Evolutionary conservation across 2,329 filamentous ascomycete genomes (phyloP), one percentile per base, ranked within the genome.

Genomic region (Nemania diffusa): DNA sequence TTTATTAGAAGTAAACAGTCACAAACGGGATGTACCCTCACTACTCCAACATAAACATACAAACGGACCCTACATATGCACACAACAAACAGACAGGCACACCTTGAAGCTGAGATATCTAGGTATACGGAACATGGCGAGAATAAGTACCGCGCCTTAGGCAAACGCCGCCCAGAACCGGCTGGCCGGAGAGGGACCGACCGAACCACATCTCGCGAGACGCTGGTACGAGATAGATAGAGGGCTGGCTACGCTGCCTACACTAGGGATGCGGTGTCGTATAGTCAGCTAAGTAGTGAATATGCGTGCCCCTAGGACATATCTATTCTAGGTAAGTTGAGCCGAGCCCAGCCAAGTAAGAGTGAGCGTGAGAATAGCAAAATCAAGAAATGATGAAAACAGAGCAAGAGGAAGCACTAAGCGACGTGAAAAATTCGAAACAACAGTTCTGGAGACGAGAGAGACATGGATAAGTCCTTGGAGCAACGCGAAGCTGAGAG

Each of bases 221-320:
- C n/a, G 22, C 27, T 37, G 57, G 57, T 22, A 52, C 57, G 32
- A 34, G 57, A 27, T 20, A 44, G 40, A 60, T 42, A 29, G 5
- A 20, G 26, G 17, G 40, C 40, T 44, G 20, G 40, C 40, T 44
- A 44, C 40, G 17, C 40, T 32, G 9, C 29, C 29, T 32, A 20
- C 40, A 7, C 40, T 44, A 44, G 40, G 40, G n/a, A 44, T 44
- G 40, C 5, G 29, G 9, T 32, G 29, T 32, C 29, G 29, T 32
- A 32, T 32, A 9, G 5, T 32, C 9, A 32, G 29, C 29, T 44
- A 44, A 15, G 40, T 44, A 17, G 62, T 59, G 42, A 48, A 59
- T 55, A 46, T 53, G 62, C 46, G 61, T 59, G 32, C 13, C 40
- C 40, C 40, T 8, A 44, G 40, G 5, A 44, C n/a, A n/a, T 44